phyloP scores from a whole-genome alignment of 1,284 basidiomycete genomes.

The Ustilago shanxiensis region DNA sequence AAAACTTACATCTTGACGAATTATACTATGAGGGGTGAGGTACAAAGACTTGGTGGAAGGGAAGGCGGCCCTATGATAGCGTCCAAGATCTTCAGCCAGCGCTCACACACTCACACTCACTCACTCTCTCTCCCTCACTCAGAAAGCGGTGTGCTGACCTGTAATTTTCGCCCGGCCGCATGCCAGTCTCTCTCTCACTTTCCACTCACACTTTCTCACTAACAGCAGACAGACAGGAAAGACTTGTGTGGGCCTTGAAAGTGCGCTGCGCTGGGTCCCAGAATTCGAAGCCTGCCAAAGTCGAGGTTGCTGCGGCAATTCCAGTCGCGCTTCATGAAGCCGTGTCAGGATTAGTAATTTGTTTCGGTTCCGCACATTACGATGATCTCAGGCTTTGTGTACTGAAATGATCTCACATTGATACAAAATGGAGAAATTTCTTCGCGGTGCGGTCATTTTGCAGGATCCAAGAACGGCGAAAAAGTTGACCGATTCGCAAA shows the following conservation, averaged over 20 bases:
- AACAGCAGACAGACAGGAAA: no score
- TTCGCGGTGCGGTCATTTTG: slow-evolving; percentile 21
- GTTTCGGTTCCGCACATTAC: slow-evolving; percentile 4
- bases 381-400: neutral
- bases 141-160: slow-evolving; percentile 9
- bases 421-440: neutral
- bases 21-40: slow-evolving; percentile 40
- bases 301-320: slow-evolving; percentile 49
- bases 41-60: slow-evolving; percentile 50
- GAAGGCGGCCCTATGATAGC: slow-evolving; percentile 32
- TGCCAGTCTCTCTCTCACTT: no score
- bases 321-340: neutral
- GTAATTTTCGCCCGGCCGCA: neutral
- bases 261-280: no score
- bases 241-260: no score
- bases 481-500: slow-evolving; percentile 26
- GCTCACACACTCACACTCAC: slow-evolving; percentile 1
- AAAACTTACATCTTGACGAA: slow-evolving; percentile 56
- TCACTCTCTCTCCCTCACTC: neutral
- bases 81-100: slow-evolving; percentile 33
- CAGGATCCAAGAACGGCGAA: slow-evolving; percentile 6
- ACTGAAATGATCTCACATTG: neutral
- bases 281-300: neutral
- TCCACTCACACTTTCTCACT: neutral
- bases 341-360: slow-evolving; percentile 24